These are phyloP conservation scores for Coniella vitis DNA, from an alignment of 2,329 filamentous ascomycete genomes.

Conservation along the genomic window DNA sequence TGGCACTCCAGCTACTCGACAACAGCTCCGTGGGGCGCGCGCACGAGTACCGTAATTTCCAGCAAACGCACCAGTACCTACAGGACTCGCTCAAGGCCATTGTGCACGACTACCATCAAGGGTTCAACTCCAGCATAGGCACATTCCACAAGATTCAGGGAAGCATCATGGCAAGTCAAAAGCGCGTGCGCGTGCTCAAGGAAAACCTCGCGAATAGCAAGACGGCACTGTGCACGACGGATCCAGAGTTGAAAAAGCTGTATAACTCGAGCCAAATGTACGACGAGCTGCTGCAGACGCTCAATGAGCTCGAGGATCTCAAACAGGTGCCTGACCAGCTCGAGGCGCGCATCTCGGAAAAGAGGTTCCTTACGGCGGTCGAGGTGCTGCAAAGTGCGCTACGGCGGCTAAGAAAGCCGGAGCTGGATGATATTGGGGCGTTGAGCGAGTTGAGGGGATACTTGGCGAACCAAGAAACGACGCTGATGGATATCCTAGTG, in stretches of 20 bases:
- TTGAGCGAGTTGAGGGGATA: conserved; percentile 81
- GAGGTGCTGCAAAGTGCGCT: conserved; percentile 85
- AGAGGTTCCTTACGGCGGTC: conserved; percentile 87
- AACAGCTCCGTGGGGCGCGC: conserved; percentile 87
- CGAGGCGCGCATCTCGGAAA: conserved; percentile 92
- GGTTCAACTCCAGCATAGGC: conserved; percentile 97
- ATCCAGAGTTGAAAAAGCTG: conserved; percentile 85
- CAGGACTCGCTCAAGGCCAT: conserved; percentile 89
- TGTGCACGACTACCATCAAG: conserved; percentile 97
- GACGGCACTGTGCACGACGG: conserved; percentile 71
- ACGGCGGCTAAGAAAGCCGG: conserved; percentile 74
- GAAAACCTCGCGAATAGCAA: conserved; percentile 78
- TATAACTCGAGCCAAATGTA: conserved; percentile 85
- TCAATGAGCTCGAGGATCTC: conserved; percentile 81
- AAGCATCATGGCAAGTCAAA: conserved; percentile 84
- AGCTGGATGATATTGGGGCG: conserved; percentile 86
- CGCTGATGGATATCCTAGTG: conserved; percentile 89
- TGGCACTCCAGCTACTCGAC: conserved; percentile 92
- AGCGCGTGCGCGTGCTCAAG: conserved; percentile 74
- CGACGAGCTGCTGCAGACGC: conserved; percentile 76
- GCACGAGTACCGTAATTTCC: conserved; percentile 79
- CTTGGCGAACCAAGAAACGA: conserved; percentile 85
- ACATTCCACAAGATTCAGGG: conserved; percentile 98
- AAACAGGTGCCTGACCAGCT: conserved; percentile 85
- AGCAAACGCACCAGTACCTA: conserved; percentile 77